Evolutionary conservation across 768 basidiomycete species (phyloP).

Genomic region (Tricholoma sp.): DNA sequence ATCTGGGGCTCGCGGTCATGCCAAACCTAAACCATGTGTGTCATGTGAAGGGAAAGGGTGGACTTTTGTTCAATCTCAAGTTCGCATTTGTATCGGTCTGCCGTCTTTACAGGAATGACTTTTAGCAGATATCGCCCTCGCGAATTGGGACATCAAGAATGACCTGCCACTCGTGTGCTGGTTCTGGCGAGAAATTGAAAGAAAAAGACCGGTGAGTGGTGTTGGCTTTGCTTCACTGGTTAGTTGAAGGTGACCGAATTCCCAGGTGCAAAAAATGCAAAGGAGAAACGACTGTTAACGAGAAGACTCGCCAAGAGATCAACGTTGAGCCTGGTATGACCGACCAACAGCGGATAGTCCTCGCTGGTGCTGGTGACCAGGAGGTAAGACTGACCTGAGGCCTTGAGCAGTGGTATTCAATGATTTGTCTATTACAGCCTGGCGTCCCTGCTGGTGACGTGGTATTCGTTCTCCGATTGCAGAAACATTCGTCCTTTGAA

Average conservation of each 20-base stretch:
- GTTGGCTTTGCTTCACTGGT: background rate
- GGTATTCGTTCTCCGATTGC: constrained; percentile 69
- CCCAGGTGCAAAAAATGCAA: constrained; percentile 94
- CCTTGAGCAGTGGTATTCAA: background rate
- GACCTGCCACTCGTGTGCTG: constrained; percentile 66
- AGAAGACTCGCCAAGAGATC: constrained; percentile 88
- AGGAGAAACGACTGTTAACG: constrained; percentile 75
- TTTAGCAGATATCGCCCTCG: constrained; percentile 35
- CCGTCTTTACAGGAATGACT: background rate
- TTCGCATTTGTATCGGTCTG: constrained; percentile 14
- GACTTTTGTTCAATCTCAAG: constrained; percentile 55
- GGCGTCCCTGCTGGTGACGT: constrained; percentile 87
- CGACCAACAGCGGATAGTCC: constrained; percentile 77
- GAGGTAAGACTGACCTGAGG: constrained; percentile 40
- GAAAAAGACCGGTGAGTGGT: constrained; percentile 74
- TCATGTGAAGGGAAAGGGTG: constrained; percentile 85
- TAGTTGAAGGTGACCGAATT: background rate
- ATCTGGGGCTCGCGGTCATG: constrained; percentile 74
- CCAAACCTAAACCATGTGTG: constrained; percentile 80
- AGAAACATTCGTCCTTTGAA: constrained; percentile 75
- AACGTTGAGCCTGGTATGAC: constrained; percentile 84
- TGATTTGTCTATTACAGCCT: constrained; percentile 45
- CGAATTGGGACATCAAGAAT: constrained; percentile 47
- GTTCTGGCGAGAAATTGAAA: constrained; percentile 63
- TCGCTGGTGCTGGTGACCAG: constrained; percentile 92